Evolutionary conservation across 768 basidiomycete species (phyloP).

Genomic region (Inosperma sp.): DNA sequence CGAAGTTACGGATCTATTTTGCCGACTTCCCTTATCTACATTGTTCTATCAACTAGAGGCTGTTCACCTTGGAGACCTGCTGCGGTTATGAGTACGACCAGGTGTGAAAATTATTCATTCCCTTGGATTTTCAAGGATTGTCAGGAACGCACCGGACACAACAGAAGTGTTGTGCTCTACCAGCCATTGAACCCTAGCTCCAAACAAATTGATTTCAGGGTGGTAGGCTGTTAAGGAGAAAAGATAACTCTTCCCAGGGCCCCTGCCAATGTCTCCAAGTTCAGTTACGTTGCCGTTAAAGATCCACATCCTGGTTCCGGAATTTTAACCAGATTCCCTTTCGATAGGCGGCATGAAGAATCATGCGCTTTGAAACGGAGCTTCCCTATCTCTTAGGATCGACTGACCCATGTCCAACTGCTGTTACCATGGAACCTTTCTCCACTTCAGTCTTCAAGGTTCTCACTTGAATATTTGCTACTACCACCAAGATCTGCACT

Average conservation of each 20-base stretch:
- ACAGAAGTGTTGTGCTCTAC: slow-evolving; percentile 69
- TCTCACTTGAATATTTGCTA: slow-evolving; percentile 87
- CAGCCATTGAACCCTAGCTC: slow-evolving; percentile 70
- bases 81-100: slow-evolving; percentile 76
- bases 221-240: slow-evolving; percentile 70
- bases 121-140: slow-evolving; percentile 73
- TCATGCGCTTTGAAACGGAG: slow-evolving; percentile 55
- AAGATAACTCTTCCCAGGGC: slow-evolving; percentile 77
- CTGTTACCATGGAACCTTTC: slow-evolving; percentile 86
- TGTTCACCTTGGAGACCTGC: slow-evolving; percentile 80
- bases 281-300: slow-evolving; percentile 68
- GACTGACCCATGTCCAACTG: slow-evolving; percentile 84
- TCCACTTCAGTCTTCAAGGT: slow-evolving; percentile 85
- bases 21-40: slow-evolving; percentile 53
- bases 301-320: slow-evolving; percentile 71
- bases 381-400: slow-evolving; percentile 78
- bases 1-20: slow-evolving; percentile 3
- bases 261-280: slow-evolving; percentile 36
- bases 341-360: slow-evolving; percentile 64
- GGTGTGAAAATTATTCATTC: slow-evolving; percentile 65
- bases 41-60: slow-evolving; percentile 78
- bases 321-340: slow-evolving; percentile 79
- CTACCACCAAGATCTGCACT: slow-evolving; percentile 87
- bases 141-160: slow-evolving; percentile 67
- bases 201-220: slow-evolving; percentile 72